Evolutionary conservation across 2,329 filamentous ascomycete genomes (phyloP), one percentile per base, ranked within the genome.

Genomic region (Ilyonectria mors-panacis): DNA sequence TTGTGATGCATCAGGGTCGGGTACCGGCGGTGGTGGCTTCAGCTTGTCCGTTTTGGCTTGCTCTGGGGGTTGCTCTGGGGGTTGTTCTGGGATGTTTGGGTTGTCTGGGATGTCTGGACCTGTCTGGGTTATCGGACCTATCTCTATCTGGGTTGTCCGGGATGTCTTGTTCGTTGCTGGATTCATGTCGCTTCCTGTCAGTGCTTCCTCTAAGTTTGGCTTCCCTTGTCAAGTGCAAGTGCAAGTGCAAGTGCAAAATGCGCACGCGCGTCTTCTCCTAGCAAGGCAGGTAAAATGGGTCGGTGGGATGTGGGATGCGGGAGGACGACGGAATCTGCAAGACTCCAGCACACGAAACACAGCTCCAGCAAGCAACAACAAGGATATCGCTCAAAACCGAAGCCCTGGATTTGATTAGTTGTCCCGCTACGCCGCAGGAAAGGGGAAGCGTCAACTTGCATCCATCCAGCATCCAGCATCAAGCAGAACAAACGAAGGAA

Each of bases 371-470:
- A 21, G 35, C 13, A 51, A n/a, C 17, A 33, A 19, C n/a, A 30
- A 58, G 28, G 28, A 37, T 44, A 21, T 48, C 42, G 56, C 45
- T 51, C 56, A 51, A 59, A 23, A 50, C 56, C 56, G 56, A 59
- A 35, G 56, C 23, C 47, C 47, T 50, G 26, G 37, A n/a, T n/a
- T 4, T 21, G 42, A 44, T 19, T 44, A 44, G n/a, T 9, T 19
- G 6, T 21, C 9, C 19, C 19, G 53, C 60, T 59, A 48, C 37
- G 61, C 61, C 61, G 55, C 61, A 59, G 50, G 42, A 42, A 42
- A 45, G 35, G 48, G 54, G 59, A 48, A 13, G 23, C 26, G 26
- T 26, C 26, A 26, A 48, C 19, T 12, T 10, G 23, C 19, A 48
- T 15, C 19, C 45, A 28, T 26, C n/a, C 19, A n/a, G 12, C 30